Base-by-base conservation (phyloP, 2,329 filamentous ascomycete genomes). In the Fusarium humuli region DNA sequence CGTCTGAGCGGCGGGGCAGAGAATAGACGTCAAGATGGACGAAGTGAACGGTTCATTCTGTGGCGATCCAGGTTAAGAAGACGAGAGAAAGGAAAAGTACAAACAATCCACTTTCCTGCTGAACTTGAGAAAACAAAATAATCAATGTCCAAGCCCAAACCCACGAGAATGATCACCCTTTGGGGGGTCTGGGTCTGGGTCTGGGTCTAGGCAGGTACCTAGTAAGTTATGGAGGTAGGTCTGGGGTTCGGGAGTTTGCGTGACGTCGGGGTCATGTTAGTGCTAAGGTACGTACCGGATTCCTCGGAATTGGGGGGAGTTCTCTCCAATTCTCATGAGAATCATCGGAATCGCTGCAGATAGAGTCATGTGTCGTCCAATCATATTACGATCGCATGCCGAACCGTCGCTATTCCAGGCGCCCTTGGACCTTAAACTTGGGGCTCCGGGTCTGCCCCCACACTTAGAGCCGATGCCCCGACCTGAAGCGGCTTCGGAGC, bases 391-490 rank as follows among this genome's bases (percentile, higher is more conserved):
- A 67, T 61, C 67, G 67, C 67, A 70, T 64, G 55, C 53, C 40
- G 14, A 59, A 41, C 40, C 37, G 48, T 61, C 23, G 30, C 44
- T 53, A 25, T 34, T 53, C 25, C 34, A 53, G 49, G 32, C n/a
- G 32, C 49, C 34, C 25, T 42, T 42, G 23, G 23, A 53, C n/a
- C 34, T 53, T 37, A 12, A 41, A 27, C 37, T 59, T 65, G 53
- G 61, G 37, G 40, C 47, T 49, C 56, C 60, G 63, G 46, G 52
- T 54, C 56, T 56, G 27, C 45, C 73, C 69, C 73, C 64, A 71
- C 62, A 63, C 58, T 75, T 75, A 75, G 61, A 75, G 61, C 73
- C 73, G 73, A 75, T 74, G 59, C 69, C 67, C 73, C 73, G 73
- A 75, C 65, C 68, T 58, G 23, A 53, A 49, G 32, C 64, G 60